A percentile compares a stretch with the other conserved stretches of the same genome.
Evolutionary conservation across 352 stramenopile species (phyloP).

Genomic region (Globisporangium heterothallicum): DNA sequence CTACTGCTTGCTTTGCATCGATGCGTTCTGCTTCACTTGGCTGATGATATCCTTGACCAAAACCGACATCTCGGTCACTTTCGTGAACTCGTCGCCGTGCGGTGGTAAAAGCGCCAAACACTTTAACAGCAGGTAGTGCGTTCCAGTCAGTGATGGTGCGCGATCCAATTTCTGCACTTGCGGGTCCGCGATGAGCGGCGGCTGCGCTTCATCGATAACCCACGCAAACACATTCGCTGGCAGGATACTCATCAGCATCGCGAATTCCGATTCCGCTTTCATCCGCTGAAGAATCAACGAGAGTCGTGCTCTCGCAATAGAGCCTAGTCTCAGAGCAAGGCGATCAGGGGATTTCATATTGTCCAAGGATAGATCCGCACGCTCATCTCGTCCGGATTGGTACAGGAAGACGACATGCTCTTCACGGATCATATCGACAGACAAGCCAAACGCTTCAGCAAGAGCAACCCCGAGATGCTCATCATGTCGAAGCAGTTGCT

Average conservation of each 20-base stretch:
- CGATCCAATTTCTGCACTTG: slow-evolving; percentile 60
- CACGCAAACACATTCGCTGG: slow-evolving; percentile 75
- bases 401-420: slow-evolving; percentile 81
- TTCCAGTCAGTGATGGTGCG: slow-evolving; percentile 73
- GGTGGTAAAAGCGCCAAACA: slow-evolving; percentile 51
- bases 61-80: slow-evolving; percentile 68
- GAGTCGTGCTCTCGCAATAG: slow-evolving; percentile 65
- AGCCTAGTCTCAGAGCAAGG: slow-evolving; percentile 49
- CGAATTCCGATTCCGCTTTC: slow-evolving; percentile 69
- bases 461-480: slow-evolving; percentile 57
- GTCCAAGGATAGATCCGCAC: slow-evolving; percentile 64
- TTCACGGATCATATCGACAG: slow-evolving; percentile 71
- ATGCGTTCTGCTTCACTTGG: slow-evolving; percentile 49
- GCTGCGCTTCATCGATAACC: slow-evolving; percentile 50
- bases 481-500: slow-evolving; percentile 64
- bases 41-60: slow-evolving; percentile 80
- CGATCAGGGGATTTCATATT: slow-evolving; percentile 63
- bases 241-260: slow-evolving; percentile 75
- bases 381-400: slow-evolving; percentile 61
- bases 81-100: slow-evolving; percentile 48
- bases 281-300: slow-evolving; percentile 73
- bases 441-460: slow-evolving; percentile 65
- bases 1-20: neutral
- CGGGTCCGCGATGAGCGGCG: slow-evolving; percentile 48
- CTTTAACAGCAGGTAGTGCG: slow-evolving; percentile 63